phyloP scores from a whole-genome alignment of 176 grass and related monocot genomes.

The Elaeis guineensis region DNA sequence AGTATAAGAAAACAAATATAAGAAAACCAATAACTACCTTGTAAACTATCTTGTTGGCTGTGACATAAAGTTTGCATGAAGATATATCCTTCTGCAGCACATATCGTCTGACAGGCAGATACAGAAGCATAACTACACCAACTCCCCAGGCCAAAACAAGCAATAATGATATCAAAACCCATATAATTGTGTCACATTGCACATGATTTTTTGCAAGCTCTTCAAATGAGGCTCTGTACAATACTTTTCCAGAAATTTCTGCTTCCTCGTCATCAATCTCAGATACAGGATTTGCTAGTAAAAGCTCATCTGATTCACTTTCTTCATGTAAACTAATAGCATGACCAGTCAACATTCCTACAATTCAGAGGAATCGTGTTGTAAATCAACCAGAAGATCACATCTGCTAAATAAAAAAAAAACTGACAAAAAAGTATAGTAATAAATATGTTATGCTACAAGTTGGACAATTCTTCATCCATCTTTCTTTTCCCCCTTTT shows the following conservation, averaged over 20 bases:
- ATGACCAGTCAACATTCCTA: constrained; percentile 48
- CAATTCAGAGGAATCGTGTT: no score
- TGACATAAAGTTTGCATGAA: constrained; percentile 41
- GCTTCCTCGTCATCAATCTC: constrained; percentile 29
- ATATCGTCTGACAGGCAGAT: constrained; percentile 60
- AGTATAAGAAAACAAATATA: background rate
- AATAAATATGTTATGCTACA: no score
- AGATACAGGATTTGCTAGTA: constrained; percentile 33
- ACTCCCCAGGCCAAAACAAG: constrained; percentile 67
- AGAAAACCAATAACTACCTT: constrained; percentile 29
- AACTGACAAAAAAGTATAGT: no score
- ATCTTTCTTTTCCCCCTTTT: no score
- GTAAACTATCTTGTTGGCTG: constrained; percentile 42
- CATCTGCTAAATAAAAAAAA: no score
- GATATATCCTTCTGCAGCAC: constrained; percentile 51
- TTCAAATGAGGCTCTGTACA: constrained; percentile 56
- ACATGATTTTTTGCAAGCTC: constrained; percentile 37
- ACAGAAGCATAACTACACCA: constrained; percentile 60
- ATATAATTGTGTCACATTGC: constrained; percentile 58
- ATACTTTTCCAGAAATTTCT: constrained; percentile 19
- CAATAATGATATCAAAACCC: constrained; percentile 55
- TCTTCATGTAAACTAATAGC: constrained; percentile 38
- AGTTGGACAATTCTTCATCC: no score
- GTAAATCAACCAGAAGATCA: no score
- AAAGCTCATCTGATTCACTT: constrained; percentile 29